Percentiles rank a stretch among this genome's conserved stretches.
phyloP scores from a whole-genome alignment of 441 rosid species.

The Jatropha podagrica region DNA sequence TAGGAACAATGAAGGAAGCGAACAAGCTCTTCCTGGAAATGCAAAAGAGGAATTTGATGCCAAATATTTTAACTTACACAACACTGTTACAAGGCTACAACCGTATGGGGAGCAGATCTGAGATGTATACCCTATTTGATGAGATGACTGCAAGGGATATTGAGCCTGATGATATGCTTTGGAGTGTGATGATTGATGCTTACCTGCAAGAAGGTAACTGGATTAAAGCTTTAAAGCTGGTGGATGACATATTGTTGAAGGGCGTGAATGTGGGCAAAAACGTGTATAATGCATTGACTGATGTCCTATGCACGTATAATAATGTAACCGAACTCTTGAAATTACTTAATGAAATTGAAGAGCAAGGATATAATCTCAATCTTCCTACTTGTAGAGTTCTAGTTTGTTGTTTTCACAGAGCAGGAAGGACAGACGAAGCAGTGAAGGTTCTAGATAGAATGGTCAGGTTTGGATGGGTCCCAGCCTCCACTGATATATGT shows the following conservation, averaged over 20 bases:
- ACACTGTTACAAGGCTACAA: constrained; percentile 56
- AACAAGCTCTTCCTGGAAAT: constrained; percentile 54
- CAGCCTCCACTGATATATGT: constrained; percentile 38
- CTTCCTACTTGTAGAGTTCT: constrained; percentile 44
- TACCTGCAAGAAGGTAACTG: constrained; percentile 57
- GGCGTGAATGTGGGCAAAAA: constrained; percentile 34
- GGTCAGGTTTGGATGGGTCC: constrained; percentile 51
- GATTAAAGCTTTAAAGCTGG: constrained; percentile 42
- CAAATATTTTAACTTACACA: constrained; percentile 64
- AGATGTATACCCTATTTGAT: constrained; percentile 51
- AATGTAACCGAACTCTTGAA: constrained; percentile 27
- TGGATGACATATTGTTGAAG: constrained; percentile 51
- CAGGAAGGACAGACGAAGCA: constrained; percentile 47
- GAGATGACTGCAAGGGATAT: constrained; percentile 66
- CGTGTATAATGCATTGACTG: constrained; percentile 27
- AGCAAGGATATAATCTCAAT: constrained; percentile 46
- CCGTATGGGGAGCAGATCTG: constrained; percentile 47
- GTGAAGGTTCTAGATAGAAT: constrained; percentile 48
- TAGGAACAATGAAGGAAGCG: constrained; percentile 66
- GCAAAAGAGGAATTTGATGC: constrained; percentile 56
- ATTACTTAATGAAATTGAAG: constrained; percentile 38
- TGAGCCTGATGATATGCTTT: constrained; percentile 52
- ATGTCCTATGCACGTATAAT: constrained; percentile 30
- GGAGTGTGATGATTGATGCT: constrained; percentile 51
- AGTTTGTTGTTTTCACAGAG: constrained; percentile 44